A percentile compares a stretch with the other conserved stretches of the same genome.
Conservation (phyloP, 2,329 filamentous ascomycete genomes). For the Trichoderma atrobrunneum region DNA sequence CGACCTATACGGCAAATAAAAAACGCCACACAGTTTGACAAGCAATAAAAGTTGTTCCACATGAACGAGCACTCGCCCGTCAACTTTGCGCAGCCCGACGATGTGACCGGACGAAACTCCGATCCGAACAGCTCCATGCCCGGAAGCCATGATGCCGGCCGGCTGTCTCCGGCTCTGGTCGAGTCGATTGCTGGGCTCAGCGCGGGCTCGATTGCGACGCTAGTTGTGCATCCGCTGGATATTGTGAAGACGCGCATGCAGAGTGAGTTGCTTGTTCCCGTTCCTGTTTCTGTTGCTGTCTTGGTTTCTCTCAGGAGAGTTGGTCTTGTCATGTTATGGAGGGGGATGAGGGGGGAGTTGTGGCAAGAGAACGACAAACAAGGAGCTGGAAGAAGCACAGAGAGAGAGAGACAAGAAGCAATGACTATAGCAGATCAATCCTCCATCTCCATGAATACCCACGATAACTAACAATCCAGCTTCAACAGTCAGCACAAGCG, state of each 20-base stretch:
- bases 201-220: slow-evolving; percentile 80
- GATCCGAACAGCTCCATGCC: slow-evolving; percentile 41
- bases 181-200: slow-evolving; percentile 88
- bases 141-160: slow-evolving; percentile 47
- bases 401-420: not conserved
- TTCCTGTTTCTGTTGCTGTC: not conserved
- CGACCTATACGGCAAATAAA: not conserved
- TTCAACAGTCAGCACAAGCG: slow-evolving; percentile 56
- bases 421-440: not conserved
- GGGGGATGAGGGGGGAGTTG: not conserved
- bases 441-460: not conserved
- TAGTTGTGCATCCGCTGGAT: slow-evolving; percentile 88
- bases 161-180: slow-evolving; percentile 72
- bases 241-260: slow-evolving; percentile 96
- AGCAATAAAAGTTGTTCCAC: not conserved
- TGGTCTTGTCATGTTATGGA: not conserved
- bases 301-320: not conserved
- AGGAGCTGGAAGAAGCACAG: not conserved
- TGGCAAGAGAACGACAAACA: not conserved
- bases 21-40: not conserved
- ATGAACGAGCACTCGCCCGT: slow-evolving; percentile 16
- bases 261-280: slow-evolving; percentile 47
- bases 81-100: slow-evolving; percentile 11
- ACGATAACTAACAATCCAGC: slow-evolving; percentile 7
- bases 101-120: slow-evolving; percentile 27